phyloP scores from a whole-genome alignment of 139 green algal genomes.

The Coelastrella sp. region DNA sequence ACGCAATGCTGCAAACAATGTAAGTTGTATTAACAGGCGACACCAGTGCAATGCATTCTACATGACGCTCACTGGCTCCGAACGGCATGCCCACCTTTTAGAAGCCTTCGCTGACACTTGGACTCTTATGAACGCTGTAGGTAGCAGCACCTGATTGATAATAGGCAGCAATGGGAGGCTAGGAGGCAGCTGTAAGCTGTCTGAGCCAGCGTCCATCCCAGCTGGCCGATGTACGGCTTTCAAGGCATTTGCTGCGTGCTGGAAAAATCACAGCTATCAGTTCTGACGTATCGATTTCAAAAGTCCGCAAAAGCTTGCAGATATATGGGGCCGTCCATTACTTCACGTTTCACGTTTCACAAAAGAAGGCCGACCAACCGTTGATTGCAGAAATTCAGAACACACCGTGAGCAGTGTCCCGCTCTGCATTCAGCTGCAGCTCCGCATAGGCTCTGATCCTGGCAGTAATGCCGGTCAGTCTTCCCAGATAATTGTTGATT shows the following conservation, averaged over 20 bases:
- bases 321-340: too few species aligned
- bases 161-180: constrained; percentile 46
- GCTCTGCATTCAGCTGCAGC: background rate
- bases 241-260: background rate
- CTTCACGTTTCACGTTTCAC: background rate
- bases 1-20: constrained; percentile 12
- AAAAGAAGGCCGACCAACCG: background rate
- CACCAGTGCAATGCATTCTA: background rate
- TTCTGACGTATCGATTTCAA: too few species aligned
- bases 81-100: background rate
- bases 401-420: too few species aligned
- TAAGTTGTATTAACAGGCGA: background rate
- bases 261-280: too few species aligned
- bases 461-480: background rate
- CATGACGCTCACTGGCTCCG: background rate
- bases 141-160: constrained; percentile 55
- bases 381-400: too few species aligned
- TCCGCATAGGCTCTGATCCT: background rate
- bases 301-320: too few species aligned
- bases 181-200: constrained; percentile 34
- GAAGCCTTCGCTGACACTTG: constrained; percentile 28
- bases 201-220: constrained; percentile 14
- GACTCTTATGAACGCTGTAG: constrained; percentile 51
- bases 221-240: background rate
- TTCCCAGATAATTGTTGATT: background rate